Conservation (phyloP, 2,329 filamentous ascomycete species). For the Fusarium irregulare region DNA sequence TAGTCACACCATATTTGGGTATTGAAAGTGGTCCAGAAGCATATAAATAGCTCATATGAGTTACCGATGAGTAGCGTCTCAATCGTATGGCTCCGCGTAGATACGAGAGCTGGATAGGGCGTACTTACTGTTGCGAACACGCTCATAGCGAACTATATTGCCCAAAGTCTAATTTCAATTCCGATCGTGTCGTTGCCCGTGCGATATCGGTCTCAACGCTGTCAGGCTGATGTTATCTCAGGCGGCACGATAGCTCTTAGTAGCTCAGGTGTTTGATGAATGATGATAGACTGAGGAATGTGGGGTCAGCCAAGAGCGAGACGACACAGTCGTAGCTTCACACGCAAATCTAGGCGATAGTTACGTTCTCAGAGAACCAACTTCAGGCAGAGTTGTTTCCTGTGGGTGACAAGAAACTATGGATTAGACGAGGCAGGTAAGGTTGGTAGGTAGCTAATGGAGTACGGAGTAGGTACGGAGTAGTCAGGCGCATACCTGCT, state of each 20-base stretch:
- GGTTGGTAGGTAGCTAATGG: slow-evolving; percentile 4
- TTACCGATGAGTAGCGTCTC: background rate
- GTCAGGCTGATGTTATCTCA: slow-evolving; percentile 36
- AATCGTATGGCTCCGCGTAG: background rate
- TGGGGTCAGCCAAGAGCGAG: slow-evolving; percentile 5
- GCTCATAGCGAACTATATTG: slow-evolving; percentile 8
- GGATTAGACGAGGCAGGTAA: background rate
- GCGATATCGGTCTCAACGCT: slow-evolving; percentile 1
- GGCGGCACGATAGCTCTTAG: slow-evolving; percentile 15
- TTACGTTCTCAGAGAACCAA: background rate
- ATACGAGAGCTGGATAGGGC: background rate
- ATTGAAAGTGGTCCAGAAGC: background rate
- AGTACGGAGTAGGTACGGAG: background rate
- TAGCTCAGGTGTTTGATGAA: slow-evolving; percentile 16
- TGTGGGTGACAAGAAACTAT: background rate
- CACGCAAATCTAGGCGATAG: background rate
- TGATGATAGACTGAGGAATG: slow-evolving; percentile 15
- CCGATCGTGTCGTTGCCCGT: background rate
- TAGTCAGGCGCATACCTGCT: slow-evolving; percentile 33
- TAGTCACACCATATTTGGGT: background rate
- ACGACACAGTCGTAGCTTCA: background rate
- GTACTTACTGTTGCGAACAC: slow-evolving; percentile 49
- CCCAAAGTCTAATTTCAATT: no score
- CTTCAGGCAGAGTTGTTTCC: background rate
- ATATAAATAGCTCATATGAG: slow-evolving; percentile 34